phyloP scores from a whole-genome alignment of 768 basidiomycete species.

The Postia placenta region DNA sequence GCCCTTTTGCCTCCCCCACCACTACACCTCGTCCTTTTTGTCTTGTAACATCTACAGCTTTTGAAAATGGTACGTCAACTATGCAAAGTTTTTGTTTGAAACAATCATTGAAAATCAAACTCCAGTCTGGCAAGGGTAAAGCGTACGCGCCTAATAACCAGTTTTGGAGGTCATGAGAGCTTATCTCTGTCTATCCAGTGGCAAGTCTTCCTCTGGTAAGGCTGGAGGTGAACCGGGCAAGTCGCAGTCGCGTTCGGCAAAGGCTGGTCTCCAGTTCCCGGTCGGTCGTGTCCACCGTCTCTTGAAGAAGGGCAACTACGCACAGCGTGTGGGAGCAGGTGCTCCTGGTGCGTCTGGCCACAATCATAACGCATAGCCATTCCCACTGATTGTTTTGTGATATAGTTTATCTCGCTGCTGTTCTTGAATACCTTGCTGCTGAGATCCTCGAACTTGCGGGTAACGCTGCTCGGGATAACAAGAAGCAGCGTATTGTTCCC shows the following conservation, averaged over 20 bases:
- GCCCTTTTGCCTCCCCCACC: slow-evolving; percentile 20
- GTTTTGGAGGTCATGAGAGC: slow-evolving; percentile 2
- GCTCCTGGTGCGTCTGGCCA: slow-evolving; percentile 47
- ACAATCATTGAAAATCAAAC: slow-evolving; percentile 4
- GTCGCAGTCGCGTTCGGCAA: slow-evolving; percentile 61
- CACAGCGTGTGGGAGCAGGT: slow-evolving; percentile 62
- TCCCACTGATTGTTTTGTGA: not conserved
- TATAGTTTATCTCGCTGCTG: slow-evolving; percentile 76
- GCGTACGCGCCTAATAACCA: slow-evolving; percentile 34
- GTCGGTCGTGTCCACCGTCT: slow-evolving; percentile 81
- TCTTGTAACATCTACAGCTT: slow-evolving; percentile 22
- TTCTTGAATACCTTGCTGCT: slow-evolving; percentile 82
- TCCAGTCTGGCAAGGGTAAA: slow-evolving; percentile 53
- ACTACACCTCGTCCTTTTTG: slow-evolving; percentile 15
- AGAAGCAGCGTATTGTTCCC: slow-evolving; percentile 79
- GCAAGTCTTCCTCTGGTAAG: slow-evolving; percentile 42
- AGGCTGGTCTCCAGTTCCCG: slow-evolving; percentile 66
- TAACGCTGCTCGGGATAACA: slow-evolving; percentile 72
- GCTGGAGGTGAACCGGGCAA: slow-evolving; percentile 45
- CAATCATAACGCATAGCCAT: not conserved
- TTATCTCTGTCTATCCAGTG: slow-evolving; percentile 22
- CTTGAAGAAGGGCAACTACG: slow-evolving; percentile 69
- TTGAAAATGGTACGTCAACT: slow-evolving; percentile 4
- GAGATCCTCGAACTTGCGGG: slow-evolving; percentile 87
- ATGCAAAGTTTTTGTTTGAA: not conserved